Conservation (phyloP, 2,329 filamentous ascomycete species). For the Neofusicoccum kwambonambiense region DNA sequence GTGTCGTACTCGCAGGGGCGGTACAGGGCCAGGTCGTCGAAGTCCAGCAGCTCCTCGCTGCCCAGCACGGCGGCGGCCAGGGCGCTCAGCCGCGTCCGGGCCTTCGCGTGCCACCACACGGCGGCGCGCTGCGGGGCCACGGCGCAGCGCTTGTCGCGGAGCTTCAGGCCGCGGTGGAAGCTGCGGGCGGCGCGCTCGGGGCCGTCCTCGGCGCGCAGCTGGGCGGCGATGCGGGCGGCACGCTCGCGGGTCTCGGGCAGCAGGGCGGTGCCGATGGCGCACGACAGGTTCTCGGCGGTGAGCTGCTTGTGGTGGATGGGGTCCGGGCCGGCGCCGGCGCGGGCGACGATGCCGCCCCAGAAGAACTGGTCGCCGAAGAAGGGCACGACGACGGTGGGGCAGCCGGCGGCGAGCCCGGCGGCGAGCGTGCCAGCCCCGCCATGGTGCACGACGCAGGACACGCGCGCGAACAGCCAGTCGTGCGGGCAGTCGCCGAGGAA, state of each 20-base stretch:
- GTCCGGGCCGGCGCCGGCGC: conserved; percentile 62
- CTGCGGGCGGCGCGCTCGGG: conserved; percentile 36
- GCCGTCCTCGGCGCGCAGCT: conserved; percentile 62
- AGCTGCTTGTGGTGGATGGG: conserved; percentile 69
- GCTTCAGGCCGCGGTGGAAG: too few relatives aligned
- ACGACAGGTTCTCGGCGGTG: conserved; percentile 61
- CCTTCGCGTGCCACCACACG: conserved; percentile 53
- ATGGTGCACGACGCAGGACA: conserved; percentile 11
- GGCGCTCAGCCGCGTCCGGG: conserved; percentile 57
- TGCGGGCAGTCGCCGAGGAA: conserved; percentile 74
- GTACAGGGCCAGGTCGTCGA: conserved; percentile 62
- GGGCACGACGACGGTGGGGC: conserved; percentile 73
- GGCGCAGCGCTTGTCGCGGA: conserved; percentile 64
- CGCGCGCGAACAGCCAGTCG: conserved; percentile 65
- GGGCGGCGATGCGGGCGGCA: conserved; percentile 58
- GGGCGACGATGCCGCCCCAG: conserved; percentile 70
- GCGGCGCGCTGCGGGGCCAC: conserved; percentile 61
- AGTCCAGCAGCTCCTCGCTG: conserved; percentile 59
- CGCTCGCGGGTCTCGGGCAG: conserved; percentile 59
- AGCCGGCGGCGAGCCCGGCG: conserved; percentile 68
- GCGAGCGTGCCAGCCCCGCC: conserved; percentile 75
- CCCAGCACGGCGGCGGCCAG: conserved; percentile 66
- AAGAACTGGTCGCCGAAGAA: conserved; percentile 81
- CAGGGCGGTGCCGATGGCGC: conserved; percentile 67
- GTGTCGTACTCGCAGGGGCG: conserved; percentile 74